Conservation (phyloP, 306 rosid species). For the Vachellia pachyceras region DNA sequence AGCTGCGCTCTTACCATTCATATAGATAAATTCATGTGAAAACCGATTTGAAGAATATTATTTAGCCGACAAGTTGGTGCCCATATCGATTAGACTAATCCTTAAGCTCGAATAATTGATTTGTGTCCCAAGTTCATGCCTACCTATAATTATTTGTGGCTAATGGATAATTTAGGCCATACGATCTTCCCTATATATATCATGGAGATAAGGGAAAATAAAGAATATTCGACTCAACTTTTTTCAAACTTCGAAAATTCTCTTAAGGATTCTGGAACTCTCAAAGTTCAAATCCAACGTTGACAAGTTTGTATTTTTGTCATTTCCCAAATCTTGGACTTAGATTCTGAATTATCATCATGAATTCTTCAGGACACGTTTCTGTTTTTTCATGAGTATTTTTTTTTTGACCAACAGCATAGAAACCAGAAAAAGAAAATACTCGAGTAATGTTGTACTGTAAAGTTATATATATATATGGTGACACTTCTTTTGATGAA, state of each 20-base stretch:
- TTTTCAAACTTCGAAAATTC: neutral
- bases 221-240: neutral
- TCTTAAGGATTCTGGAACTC: neutral
- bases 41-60: slow-evolving; percentile 7
- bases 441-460: neutral
- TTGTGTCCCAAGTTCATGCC: neutral
- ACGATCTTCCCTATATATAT: neutral
- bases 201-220: neutral
- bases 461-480: neutral
- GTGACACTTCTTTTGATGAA: neutral
- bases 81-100: slow-evolving; percentile 22
- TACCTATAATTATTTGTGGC: slow-evolving; percentile 1
- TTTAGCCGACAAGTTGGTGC: slow-evolving; percentile 12
- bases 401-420: too few species aligned
- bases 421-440: neutral
- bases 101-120: slow-evolving; percentile 17
- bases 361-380: neutral
- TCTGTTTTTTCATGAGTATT: neutral
- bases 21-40: neutral
- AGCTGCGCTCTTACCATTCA: slow-evolving; percentile 2
- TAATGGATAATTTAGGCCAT: slow-evolving; percentile 15
- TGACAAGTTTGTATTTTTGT: neutral
- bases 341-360: neutral
- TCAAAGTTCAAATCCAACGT: neutral
- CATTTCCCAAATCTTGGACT: slow-evolving; percentile 1